These are phyloP conservation scores for Artemisia annua DNA, from an alignment of 129 eudicot genomes.

Conservation along the genomic window DNA sequence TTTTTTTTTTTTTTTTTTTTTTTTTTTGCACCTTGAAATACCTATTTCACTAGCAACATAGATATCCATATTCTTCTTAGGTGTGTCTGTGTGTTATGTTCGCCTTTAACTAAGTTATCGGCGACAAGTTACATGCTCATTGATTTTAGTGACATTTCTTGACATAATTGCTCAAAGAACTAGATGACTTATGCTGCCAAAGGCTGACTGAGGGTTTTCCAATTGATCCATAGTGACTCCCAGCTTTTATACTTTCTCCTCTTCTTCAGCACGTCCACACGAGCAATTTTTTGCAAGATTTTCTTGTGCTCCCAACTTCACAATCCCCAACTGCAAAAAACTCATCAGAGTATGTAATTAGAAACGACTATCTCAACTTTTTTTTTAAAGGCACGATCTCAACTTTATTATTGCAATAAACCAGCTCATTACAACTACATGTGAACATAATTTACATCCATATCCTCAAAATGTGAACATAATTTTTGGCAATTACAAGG, in stretches of 20 bases:
- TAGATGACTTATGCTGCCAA: slow-evolving; percentile 67
- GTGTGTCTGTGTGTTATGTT: background rate
- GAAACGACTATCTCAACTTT: background rate
- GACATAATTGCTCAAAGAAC: background rate
- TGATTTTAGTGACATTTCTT: background rate
- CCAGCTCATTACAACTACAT: too few species aligned
- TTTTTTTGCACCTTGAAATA: too few species aligned
- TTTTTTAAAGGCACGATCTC: too few species aligned
- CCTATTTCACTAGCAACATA: too few species aligned
- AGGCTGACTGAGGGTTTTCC: slow-evolving; percentile 75
- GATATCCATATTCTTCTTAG: too few species aligned
- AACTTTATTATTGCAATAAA: too few species aligned
- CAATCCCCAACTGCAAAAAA: slow-evolving; percentile 62
- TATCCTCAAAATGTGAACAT: too few species aligned
- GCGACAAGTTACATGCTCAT: background rate
- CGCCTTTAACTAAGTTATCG: background rate
- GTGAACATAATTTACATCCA: too few species aligned
- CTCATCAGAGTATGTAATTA: background rate
- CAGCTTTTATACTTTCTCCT: slow-evolving; percentile 68
- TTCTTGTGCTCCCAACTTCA: slow-evolving; percentile 81
- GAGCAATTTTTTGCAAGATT: slow-evolving; percentile 90
- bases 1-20: too few species aligned
- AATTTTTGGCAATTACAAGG: too few species aligned
- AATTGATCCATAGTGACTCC: slow-evolving; percentile 74
- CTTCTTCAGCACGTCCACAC: slow-evolving; percentile 90